Base-by-base conservation (phyloP, 768 basidiomycete genomes). In the Neoboletus subvelutipes region DNA sequence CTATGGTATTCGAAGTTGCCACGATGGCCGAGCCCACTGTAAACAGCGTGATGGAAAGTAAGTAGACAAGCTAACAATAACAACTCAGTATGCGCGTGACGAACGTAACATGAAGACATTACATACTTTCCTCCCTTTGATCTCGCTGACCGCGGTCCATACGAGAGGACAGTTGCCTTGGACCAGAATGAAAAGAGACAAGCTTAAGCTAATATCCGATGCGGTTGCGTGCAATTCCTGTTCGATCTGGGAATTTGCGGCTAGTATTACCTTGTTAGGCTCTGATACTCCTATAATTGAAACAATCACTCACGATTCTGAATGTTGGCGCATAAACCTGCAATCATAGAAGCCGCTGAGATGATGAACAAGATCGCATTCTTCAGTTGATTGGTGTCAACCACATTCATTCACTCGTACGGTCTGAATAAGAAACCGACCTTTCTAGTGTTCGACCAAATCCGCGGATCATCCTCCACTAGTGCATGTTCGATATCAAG, bases 41-140 rank as follows among this genome's bases (percentile, higher is more conserved):
- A 52, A 84, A 85, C 5, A 87, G 68, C 2, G 74, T 64, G 15
- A 85, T 64, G 4, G 85, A 84, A 9, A 77, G 36, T 0, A 86
- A 60, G 62, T 87, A 87, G 4, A 88, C 82, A 12, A 80, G 59
- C 84, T 84, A 29, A 34, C 11, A 9, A 31, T 42, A 28, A 7
- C 12, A 31, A 9, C 2, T 61, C 8, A 56, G 13, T 29, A 26
- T 26, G 7, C 13, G 12, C 12, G 12, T 5, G 15, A 15, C 9
- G 17, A 57, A 45, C 7, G 2, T 11, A 28, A 34, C 10, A 20
- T 37, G 2, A 36, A 36, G 41, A 31, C 6, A 6, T 33, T 3
- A 64, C 76, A 28, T 57, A 84, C 85, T 72, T 85, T 92, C 48
- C 90, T 76, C 5, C 91, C 91, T 62, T 84, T 85, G 24, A 92